phyloP scores from a whole-genome alignment of 2,329 filamentous ascomycete genomes.

The Cladophialophora bantiana region DNA sequence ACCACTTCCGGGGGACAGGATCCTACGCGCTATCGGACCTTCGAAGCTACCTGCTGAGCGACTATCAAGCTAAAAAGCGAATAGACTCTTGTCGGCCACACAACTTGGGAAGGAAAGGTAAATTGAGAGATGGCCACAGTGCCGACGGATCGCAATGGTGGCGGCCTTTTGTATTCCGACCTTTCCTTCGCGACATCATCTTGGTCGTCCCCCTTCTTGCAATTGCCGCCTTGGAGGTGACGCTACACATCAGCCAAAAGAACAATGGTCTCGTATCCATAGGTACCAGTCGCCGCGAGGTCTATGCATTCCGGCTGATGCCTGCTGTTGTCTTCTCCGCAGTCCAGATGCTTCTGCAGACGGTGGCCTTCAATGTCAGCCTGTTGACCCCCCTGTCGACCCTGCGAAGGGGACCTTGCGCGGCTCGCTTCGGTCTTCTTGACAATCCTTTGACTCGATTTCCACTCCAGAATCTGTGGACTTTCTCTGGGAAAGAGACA shows the following conservation, averaged over 20 bases:
- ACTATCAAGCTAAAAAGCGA: not conserved
- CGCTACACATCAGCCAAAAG: not conserved
- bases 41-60: not conserved
- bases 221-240: not conserved
- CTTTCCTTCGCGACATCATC: not conserved
- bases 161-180: conserved; percentile 7
- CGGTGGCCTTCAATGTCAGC: conserved; percentile 14
- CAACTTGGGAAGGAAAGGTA: not conserved
- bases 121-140: no score
- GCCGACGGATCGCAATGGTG: not conserved
- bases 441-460: conserved; percentile 3
- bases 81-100: not conserved
- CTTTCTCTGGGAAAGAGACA: conserved; percentile 2
- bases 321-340: conserved; percentile 5
- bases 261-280: not conserved
- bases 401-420: not conserved
- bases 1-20: conserved; percentile 5
- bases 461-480: conserved; percentile 5
- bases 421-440: conserved; percentile 5
- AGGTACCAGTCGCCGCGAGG: not conserved
- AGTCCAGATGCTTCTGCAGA: not conserved
- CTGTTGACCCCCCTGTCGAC: not conserved
- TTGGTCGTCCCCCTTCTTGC: not conserved
- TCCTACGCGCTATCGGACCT: not conserved
- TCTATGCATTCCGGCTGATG: conserved; percentile 6